phyloP scores from a whole-genome alignment of 2,329 filamentous ascomycete genomes.

The Ophiocordyceps camponoti-floridani region DNA sequence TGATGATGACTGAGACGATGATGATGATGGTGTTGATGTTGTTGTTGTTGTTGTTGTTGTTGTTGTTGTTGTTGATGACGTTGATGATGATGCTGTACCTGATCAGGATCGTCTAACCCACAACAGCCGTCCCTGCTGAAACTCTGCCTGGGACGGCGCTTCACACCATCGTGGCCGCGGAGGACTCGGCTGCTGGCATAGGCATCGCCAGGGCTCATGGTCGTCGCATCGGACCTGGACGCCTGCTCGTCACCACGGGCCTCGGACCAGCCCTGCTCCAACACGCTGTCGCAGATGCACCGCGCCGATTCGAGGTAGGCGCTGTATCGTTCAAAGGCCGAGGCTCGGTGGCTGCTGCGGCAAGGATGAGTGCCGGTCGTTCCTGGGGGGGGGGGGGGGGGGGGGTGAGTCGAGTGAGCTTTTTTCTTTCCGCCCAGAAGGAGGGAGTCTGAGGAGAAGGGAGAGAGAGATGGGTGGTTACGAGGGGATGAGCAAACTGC shows the following conservation, averaged over 20 bases:
- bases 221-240: neutral
- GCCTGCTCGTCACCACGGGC: conserved; percentile 10
- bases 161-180: conserved; percentile 1
- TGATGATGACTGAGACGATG: conserved; percentile 3
- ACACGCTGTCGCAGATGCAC: conserved; percentile 17
- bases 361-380: conserved; percentile 12
- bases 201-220: neutral
- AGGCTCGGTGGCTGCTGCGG: conserved; percentile 12
- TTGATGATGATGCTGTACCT: conserved; percentile 5
- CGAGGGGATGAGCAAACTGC: too few species aligned
- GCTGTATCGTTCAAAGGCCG: conserved; percentile 16
- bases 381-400: conserved; percentile 3
- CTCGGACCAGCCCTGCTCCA: conserved; percentile 10
- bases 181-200: conserved; percentile 2
- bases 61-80: conserved; percentile 1
- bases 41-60: conserved; percentile 6
- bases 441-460: conserved; percentile 4
- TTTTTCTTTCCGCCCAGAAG: conserved; percentile 1
- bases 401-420: too few species aligned
- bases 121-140: too few species aligned
- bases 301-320: conserved; percentile 17
- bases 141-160: too few species aligned
- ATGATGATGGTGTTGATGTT: conserved; percentile 8
- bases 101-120: too few species aligned
- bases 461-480: neutral